Base-by-base conservation (phyloP, 148 eudicot species). In the Tetragonia tetragonoides region DNA sequence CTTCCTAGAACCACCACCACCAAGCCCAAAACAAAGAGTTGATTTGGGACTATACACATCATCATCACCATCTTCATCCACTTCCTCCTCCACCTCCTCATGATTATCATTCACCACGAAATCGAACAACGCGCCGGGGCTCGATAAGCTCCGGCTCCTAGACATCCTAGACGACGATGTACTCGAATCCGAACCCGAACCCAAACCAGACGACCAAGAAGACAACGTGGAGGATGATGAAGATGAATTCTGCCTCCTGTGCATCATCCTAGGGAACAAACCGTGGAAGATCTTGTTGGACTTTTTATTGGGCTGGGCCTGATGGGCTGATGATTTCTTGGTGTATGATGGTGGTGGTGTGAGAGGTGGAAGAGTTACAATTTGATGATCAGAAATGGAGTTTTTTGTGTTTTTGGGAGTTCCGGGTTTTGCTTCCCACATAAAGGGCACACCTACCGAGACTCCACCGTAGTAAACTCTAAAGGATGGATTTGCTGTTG, bases 381-480 rank as follows among this genome's bases (percentile, higher is more conserved):
- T 28, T 28, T n/a, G 7, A 7, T 10, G 51, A 46, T 46, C 51
- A 7, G 7, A 46, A 46, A 46, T 46, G 51, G 51, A 0, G 34
- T 46, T 46, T 7, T 53, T 79, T 0, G 77, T 2, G 86, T 91
- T 90, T 59, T 91, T 93, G 3, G 98, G 98, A 49, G 98, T 93
- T 0, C 98, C 98, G 10, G 98, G 97, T 64, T 83, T 89, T 21
- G 94, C 85, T 69, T 93, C 98, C 98, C 98, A 93, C 38, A 80
- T 24, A 68, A 93, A 93, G 17, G 98, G 98, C 38, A 93, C 87
- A 6, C 88, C 75, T 16, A 88, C 80, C 21, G 91, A 71, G 56
- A 79, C 86, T 28, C 85, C 91, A 1, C 87, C 92, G 70, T 91
- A 88, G 86, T 87, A 89, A 7, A 86, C 87, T 67, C 94, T 85